Percentiles rank a stretch among this genome's conserved stretches.
Evolutionary conservation across 805 yeast genomes (phyloP).

Genomic region (Ogataea pini): DNA sequence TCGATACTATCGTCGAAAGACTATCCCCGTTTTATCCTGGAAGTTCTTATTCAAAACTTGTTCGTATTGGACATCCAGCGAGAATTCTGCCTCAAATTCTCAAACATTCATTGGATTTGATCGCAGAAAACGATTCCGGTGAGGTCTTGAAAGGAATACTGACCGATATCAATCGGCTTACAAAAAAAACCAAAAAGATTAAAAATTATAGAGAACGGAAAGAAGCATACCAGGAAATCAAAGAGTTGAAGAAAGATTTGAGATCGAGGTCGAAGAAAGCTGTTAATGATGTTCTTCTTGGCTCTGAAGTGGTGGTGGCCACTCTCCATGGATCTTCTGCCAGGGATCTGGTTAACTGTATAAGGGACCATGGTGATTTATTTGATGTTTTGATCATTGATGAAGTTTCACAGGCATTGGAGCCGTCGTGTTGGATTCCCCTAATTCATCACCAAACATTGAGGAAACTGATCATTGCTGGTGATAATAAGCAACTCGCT

Average conservation of each 20-base stretch:
- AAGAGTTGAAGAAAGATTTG: constrained; percentile 68
- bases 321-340: constrained; percentile 90
- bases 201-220: constrained; percentile 64
- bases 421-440: constrained; percentile 98
- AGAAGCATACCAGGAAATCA: constrained; percentile 68
- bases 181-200: constrained; percentile 48
- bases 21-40: constrained; percentile 44
- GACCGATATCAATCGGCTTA: constrained; percentile 58
- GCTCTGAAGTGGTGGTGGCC: constrained; percentile 70
- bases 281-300: constrained; percentile 54
- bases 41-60: constrained; percentile 45
- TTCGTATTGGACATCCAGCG: constrained; percentile 94
- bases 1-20: constrained; percentile 87
- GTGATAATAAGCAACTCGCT: constrained; percentile 90
- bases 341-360: constrained; percentile 58
- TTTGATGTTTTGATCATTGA: constrained; percentile 88
- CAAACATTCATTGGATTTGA: constrained; percentile 73
- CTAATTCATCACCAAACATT: constrained; percentile 61
- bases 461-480: constrained; percentile 74
- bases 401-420: constrained; percentile 92
- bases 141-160: constrained; percentile 67
- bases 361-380: constrained; percentile 37
- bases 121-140: constrained; percentile 59
- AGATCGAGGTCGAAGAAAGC: constrained; percentile 64
- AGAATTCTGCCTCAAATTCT: constrained; percentile 63